Conservation (phyloP, 805 yeast genomes). For the Kuraishia molischiana region DNA sequence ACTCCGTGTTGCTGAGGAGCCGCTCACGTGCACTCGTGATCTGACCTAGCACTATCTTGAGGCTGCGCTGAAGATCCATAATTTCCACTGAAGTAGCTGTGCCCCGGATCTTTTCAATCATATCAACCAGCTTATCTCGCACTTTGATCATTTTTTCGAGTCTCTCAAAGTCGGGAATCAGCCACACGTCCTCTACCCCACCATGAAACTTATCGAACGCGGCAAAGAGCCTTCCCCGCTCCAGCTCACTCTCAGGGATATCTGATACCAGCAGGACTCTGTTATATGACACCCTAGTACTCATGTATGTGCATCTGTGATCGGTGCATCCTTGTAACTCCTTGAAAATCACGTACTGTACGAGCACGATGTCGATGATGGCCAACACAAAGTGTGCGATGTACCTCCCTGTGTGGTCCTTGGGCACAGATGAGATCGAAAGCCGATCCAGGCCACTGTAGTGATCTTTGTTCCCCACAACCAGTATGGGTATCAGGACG, state of each 20-base stretch:
- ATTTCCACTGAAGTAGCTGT: neutral
- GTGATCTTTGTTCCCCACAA: conserved; percentile 22
- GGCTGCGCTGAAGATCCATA: neutral
- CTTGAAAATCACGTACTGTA: neutral
- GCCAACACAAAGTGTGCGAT: conserved; percentile 58
- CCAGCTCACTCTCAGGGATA: conserved; percentile 27
- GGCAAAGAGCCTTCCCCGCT: conserved; percentile 15
- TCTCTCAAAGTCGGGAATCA: conserved; percentile 34
- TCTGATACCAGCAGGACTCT: conserved; percentile 32
- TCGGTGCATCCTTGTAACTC: neutral
- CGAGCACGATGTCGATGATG: conserved; percentile 32
- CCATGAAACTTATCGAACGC: conserved; percentile 38
- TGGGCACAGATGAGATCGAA: conserved; percentile 63
- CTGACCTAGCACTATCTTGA: neutral
- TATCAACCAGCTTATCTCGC: conserved; percentile 10
- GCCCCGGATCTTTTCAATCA: conserved; percentile 7
- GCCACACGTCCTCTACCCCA: conserved; percentile 50
- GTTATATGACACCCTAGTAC: conserved; percentile 9
- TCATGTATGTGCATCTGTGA: neutral
- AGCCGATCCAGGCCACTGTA: conserved; percentile 51
- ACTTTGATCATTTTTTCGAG: conserved; percentile 15
- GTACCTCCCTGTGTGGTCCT: conserved; percentile 35
- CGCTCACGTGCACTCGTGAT: conserved; percentile 2
- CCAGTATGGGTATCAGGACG: conserved; percentile 56
- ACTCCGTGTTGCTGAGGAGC: conserved; percentile 3